Evolutionary conservation across 1,284 basidiomycete species (phyloP).

Genomic region (Fomitopsis palustris): DNA sequence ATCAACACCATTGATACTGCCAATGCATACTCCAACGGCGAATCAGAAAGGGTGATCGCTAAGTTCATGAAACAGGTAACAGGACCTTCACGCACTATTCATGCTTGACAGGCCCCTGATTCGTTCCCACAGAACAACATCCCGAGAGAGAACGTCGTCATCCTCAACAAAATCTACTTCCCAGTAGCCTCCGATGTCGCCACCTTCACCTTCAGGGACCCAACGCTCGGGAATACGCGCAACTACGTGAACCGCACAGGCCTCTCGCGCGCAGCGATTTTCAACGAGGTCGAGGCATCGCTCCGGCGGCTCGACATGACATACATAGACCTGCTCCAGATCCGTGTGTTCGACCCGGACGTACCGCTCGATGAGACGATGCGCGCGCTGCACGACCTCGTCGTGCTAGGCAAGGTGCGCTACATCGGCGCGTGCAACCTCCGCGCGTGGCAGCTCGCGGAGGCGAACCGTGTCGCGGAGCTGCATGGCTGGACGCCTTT

Average conservation of each 20-base stretch:
- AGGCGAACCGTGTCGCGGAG: slow-evolving; percentile 36
- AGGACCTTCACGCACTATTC: not conserved
- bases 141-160: slow-evolving; percentile 47
- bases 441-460: slow-evolving; percentile 32
- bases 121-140: slow-evolving; percentile 40
- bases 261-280: slow-evolving; percentile 37
- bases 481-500: slow-evolving; percentile 36
- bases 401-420: slow-evolving; percentile 28
- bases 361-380: slow-evolving; percentile 46
- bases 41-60: slow-evolving; percentile 42
- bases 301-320: slow-evolving; percentile 38
- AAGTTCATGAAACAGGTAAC: slow-evolving; percentile 48
- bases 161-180: slow-evolving; percentile 38
- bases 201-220: slow-evolving; percentile 12
- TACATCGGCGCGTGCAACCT: slow-evolving; percentile 35
- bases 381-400: slow-evolving; percentile 33
- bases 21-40: slow-evolving; percentile 52
- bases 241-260: slow-evolving; percentile 32
- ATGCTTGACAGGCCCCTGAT: not conserved
- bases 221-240: slow-evolving; percentile 17
- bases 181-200: slow-evolving; percentile 19
- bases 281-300: slow-evolving; percentile 54
- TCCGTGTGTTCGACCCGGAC: slow-evolving; percentile 44
- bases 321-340: slow-evolving; percentile 50
- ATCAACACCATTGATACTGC: slow-evolving; percentile 56